These are phyloP conservation scores for Scortechinia acanthostroma DNA, from an alignment of 2,329 filamentous ascomycete genomes.

Conservation along the genomic window DNA sequence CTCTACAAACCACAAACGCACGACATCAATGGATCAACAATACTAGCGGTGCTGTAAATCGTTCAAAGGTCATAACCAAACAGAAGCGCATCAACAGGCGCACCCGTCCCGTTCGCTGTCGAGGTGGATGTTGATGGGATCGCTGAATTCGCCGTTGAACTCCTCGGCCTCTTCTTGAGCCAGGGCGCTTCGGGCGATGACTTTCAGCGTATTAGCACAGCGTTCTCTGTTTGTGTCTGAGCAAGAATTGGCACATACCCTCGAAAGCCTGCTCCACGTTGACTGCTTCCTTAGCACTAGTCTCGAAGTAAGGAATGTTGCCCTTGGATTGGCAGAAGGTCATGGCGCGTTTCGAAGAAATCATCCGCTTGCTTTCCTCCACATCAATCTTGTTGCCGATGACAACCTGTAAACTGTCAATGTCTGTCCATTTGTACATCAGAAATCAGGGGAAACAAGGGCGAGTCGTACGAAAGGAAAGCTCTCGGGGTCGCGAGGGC, in stretches of 20 bases:
- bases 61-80: not conserved
- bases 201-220: conserved; percentile 6
- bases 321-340: conserved; percentile 97
- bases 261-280: conserved; percentile 87
- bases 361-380: conserved; percentile 61
- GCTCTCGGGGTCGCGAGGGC: conserved; percentile 62
- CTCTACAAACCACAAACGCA: conserved; percentile 1
- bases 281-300: conserved; percentile 95
- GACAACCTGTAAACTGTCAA: conserved; percentile 37
- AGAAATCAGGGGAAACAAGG: not conserved
- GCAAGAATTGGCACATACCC: conserved; percentile 27
- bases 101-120: conserved; percentile 1
- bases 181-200: conserved; percentile 2
- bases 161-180: conserved; percentile 1
- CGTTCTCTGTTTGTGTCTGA: not conserved
- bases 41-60: conserved; percentile 2
- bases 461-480: conserved; percentile 54
- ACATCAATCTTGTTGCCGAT: conserved; percentile 69
- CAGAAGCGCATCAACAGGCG: conserved; percentile 2
- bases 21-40: not conserved
- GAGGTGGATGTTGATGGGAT: conserved; percentile 2
- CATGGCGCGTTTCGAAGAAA: conserved; percentile 8
- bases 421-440: conserved; percentile 10
- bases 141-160: conserved; percentile 3
- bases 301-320: conserved; percentile 97